Percentiles rank a stretch among this genome's conserved stretches.
Evolutionary conservation across 2,329 filamentous ascomycete species (phyloP).

Genomic region (Gliomastix tumulicola): DNA sequence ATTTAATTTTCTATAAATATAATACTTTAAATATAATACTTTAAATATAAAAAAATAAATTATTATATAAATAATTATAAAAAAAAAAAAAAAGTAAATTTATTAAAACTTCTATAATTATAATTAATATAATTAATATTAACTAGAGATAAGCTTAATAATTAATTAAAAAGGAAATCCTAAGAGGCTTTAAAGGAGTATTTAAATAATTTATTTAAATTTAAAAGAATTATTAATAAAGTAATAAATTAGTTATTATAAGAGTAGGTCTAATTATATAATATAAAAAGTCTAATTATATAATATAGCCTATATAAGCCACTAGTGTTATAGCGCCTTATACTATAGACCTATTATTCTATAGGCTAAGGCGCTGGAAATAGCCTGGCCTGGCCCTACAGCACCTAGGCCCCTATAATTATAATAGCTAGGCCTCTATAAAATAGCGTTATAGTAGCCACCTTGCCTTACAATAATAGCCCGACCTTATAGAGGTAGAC

Average conservation of each 20-base stretch:
- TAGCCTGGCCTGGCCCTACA: too few species aligned
- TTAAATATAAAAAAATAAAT: constrained; percentile 1
- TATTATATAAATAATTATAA: neutral
- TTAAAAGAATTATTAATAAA: neutral
- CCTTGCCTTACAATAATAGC: constrained; percentile 1
- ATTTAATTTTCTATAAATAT: constrained; percentile 1
- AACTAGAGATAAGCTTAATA: neutral
- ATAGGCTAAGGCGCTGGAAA: too few species aligned
- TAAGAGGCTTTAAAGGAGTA: neutral
- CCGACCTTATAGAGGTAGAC: neutral
- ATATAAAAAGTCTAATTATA: neutral
- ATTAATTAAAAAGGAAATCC: neutral
- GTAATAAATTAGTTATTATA: neutral
- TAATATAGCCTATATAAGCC: constrained; percentile 1
- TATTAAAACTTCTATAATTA: neutral
- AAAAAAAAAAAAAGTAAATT: neutral
- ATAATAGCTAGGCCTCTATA: constrained; percentile 2
- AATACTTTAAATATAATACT: constrained; percentile 1
- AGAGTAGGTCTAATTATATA: neutral
- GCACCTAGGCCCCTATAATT: too few species aligned
- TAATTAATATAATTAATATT: neutral
- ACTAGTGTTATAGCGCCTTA: neutral
- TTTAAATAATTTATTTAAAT: neutral
- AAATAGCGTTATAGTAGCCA: neutral
- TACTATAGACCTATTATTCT: neutral